Evolutionary conservation across 228 moss, liverwort and hornwort species (phyloP), one percentile per base, ranked within the genome.

Genomic region (Sphagnum fallax): DNA sequence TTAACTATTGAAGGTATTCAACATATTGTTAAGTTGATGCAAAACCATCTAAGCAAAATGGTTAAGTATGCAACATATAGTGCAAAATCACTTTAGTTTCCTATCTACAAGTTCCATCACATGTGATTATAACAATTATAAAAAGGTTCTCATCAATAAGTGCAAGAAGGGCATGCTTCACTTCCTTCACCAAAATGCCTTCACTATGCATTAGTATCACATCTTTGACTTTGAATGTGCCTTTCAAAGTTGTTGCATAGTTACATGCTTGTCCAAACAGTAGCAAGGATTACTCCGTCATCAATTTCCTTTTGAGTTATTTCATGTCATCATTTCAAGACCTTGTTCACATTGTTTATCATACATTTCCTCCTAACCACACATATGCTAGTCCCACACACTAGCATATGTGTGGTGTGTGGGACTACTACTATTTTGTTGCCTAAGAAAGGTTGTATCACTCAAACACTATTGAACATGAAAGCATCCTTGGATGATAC

Each of bases 191-290:
- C 71, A 98, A 84, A 67, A 98, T 98, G 59, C 98, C 98, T 77
- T 98, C 98, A 57, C 98, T 98, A 63, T 98, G 94, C 98, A 98
- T 92, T 47, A 98, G 87, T n/a, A 94, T 90, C 75, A 98, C 92
- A 73, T 98, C 98, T 75, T 98, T 98, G 14, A 98, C 98, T 81
- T 98, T 98, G 70, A 98, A 71, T 14, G 98, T 94, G 67, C 98
- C 93, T 75, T 98, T 92, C 71, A 98, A 77, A 32, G 98, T 94
- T 18, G 98, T 98, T 49, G 98, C 90, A 77, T 98, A 98, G 66
- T 98, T 98, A 74, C 92, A 94, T 68, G 94, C 98, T 7, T 94
- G 98, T 65, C 98, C 94, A 64, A 98, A 98, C 5, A 98, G 79
- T 49, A 94, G 74, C 60, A 94, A 88, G 53, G 98, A 98, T 72